A percentile compares a stretch with the other conserved stretches of the same genome.
Evolutionary conservation across 1,139 yeast genomes (phyloP).

Genomic region (Diutina neorugosa): DNA sequence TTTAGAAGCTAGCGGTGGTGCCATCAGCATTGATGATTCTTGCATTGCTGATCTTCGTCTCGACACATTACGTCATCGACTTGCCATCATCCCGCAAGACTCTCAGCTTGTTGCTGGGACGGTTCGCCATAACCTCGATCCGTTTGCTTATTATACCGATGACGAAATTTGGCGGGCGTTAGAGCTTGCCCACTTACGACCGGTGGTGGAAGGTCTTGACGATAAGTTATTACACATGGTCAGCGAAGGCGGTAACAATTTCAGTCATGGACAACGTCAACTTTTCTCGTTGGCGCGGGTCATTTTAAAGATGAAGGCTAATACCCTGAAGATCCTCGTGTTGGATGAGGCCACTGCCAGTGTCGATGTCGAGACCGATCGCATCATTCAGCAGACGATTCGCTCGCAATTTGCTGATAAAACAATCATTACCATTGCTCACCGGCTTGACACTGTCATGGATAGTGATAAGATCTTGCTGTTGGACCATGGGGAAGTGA

Average conservation of each 20-base stretch:
- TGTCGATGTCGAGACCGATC: constrained; percentile 71
- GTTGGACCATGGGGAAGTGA: constrained; percentile 53
- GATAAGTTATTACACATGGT: constrained; percentile 16
- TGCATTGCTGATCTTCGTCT: constrained; percentile 37
- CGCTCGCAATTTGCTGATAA: constrained; percentile 48
- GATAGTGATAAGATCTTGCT: constrained; percentile 66
- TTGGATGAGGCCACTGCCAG: constrained; percentile 84
- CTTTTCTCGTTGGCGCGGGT: constrained; percentile 68
- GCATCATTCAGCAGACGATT: constrained; percentile 62
- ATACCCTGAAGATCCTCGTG: constrained; percentile 47
- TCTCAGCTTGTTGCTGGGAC: constrained; percentile 58
- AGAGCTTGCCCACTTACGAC: constrained; percentile 39
- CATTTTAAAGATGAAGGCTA: constrained; percentile 20
- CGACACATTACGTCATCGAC: constrained; percentile 36
- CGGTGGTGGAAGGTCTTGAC: constrained; percentile 14
- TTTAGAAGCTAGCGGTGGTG: constrained; percentile 17
- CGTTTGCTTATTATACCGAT: constrained; percentile 37
- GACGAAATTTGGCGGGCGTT: constrained; percentile 44
- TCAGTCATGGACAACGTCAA: constrained; percentile 73
- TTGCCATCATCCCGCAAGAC: constrained; percentile 60
- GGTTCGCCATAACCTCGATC: constrained; percentile 49
- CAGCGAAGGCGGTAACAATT: constrained; percentile 59
- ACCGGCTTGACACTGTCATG: constrained; percentile 69
- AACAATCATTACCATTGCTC: constrained; percentile 74
- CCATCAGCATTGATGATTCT: constrained; percentile 35